Base-by-base conservation (phyloP, 495 filamentous ascomycete genomes). In the Podospora didyma region DNA sequence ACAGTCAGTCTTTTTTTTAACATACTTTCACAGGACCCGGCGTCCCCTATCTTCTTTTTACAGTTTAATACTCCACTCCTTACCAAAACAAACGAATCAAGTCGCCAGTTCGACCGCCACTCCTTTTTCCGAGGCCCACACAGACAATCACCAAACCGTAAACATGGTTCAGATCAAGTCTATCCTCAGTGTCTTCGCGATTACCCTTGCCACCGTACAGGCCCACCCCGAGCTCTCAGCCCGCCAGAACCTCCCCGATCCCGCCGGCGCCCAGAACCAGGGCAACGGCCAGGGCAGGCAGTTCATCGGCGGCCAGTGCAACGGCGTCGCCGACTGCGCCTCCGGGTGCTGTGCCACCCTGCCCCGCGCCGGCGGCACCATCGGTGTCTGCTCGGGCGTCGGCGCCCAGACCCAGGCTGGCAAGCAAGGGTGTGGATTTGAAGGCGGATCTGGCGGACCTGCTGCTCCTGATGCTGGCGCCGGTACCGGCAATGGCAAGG, bases 191-290 rank as follows among this genome's bases (percentile, higher is more conserved):
- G 54, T 58, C n/a, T 20, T 69, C 6, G 66, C 63, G 42, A 16
- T 85, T 31, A 77, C 73, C n/a, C 73, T 82, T 19, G 82, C 73
- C n/a, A 78, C 77, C 31, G 73, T 73, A 69, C 74, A 82, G n/a
- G 77, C 78, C 19, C 75, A 78, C 41, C 78, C 76, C 31, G 74
- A 74, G 31, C 77, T 84, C 37, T 81, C 77, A 2, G 68, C 72
- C 42, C 81, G 70, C 7, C 82, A 69, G 28, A 52, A 19, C 46
- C 48, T 68, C 37, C 65, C 65, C 5, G 67, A 70, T 20, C 54
- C 65, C 2, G 21, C 70, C 19, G 71, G 71, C 31, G 60, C 56
- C 19, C 73, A 71, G 59, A 74, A 77, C 61, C 51, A 73, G 9
- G 74, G 74, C 45, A 69, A 71, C 46, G 74, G 73, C 49, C 17